Conservation (phyloP, 2,329 filamentous ascomycete species). For the Penicillium paneum region DNA sequence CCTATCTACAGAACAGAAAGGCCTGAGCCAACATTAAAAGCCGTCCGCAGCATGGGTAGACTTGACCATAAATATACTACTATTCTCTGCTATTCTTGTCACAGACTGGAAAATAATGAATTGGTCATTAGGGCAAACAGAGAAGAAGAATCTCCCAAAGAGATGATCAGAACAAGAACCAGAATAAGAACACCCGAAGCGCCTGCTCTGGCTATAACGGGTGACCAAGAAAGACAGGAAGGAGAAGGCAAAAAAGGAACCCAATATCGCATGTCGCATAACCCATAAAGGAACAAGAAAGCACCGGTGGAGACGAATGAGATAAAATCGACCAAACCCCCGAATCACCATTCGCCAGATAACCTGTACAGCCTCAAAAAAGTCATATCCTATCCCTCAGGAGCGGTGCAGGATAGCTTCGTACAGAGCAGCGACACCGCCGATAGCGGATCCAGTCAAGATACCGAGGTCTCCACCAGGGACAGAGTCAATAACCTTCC, state of each 20-base stretch:
- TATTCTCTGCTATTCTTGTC: neutral
- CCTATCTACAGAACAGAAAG: too few relatives aligned
- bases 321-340: neutral
- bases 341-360: conserved; percentile 3
- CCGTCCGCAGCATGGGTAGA: neutral
- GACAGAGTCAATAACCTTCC: conserved; percentile 38
- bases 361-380: conserved; percentile 17
- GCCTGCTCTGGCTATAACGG: conserved; percentile 25
- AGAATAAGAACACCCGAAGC: conserved; percentile 16
- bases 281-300: conserved; percentile 12
- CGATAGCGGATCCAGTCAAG: conserved; percentile 42
- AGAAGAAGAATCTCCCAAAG: neutral
- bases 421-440: conserved; percentile 43
- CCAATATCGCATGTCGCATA: conserved; percentile 22
- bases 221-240: conserved; percentile 21
- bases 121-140: conserved; percentile 3
- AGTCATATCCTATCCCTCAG: conserved; percentile 17
- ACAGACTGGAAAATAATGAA: neutral
- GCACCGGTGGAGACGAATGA: neutral
- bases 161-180: conserved; percentile 3
- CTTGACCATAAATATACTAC: neutral
- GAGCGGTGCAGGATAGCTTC: conserved; percentile 46
- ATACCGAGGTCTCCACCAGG: conserved; percentile 41
- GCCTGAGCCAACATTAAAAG: neutral
- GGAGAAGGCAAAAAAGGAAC: conserved; percentile 4